Conservation (phyloP, 179 eudicot genomes). For the Corrigiola litoralis region DNA sequence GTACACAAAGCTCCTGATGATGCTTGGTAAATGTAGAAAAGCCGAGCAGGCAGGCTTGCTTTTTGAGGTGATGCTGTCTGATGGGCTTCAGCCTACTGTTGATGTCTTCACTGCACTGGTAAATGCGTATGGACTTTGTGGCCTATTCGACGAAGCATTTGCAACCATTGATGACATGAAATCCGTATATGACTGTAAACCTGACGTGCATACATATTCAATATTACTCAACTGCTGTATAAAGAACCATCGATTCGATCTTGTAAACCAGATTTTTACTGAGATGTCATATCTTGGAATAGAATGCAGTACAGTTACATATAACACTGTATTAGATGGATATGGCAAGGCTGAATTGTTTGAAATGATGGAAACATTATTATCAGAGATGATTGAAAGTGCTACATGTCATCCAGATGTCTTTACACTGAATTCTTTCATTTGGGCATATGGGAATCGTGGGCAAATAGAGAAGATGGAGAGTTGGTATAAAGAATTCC, state of each 20-base stretch:
- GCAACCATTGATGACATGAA: conserved; percentile 58
- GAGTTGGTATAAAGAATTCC: conserved; percentile 82
- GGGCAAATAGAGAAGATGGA: conserved; percentile 75
- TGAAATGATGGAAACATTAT: conserved; percentile 57
- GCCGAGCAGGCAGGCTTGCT: conserved; percentile 67
- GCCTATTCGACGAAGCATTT: conserved; percentile 67
- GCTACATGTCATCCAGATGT: conserved; percentile 70
- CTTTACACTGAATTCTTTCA: conserved; percentile 72
- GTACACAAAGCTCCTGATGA: conserved; percentile 68
- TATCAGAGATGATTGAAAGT: conserved; percentile 65
- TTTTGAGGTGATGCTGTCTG: conserved; percentile 60
- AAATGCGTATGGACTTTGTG: conserved; percentile 62
- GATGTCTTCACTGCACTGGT: conserved; percentile 79
- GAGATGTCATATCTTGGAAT: conserved; percentile 75
- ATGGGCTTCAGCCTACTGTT: conserved; percentile 71
- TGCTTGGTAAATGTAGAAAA: conserved; percentile 87
- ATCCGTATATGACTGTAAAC: conserved; percentile 60
- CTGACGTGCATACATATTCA: conserved; percentile 78
- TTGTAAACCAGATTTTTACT: conserved; percentile 38
- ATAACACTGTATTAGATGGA: conserved; percentile 83
- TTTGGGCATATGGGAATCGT: conserved; percentile 69
- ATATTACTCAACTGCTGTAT: conserved; percentile 60
- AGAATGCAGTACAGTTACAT: conserved; percentile 54
- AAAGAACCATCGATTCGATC: conserved; percentile 53
- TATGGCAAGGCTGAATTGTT: conserved; percentile 77